These are phyloP conservation scores for Wickerhamiella sorbophila DNA, from an alignment of 805 yeast species.

Conservation along the genomic window DNA sequence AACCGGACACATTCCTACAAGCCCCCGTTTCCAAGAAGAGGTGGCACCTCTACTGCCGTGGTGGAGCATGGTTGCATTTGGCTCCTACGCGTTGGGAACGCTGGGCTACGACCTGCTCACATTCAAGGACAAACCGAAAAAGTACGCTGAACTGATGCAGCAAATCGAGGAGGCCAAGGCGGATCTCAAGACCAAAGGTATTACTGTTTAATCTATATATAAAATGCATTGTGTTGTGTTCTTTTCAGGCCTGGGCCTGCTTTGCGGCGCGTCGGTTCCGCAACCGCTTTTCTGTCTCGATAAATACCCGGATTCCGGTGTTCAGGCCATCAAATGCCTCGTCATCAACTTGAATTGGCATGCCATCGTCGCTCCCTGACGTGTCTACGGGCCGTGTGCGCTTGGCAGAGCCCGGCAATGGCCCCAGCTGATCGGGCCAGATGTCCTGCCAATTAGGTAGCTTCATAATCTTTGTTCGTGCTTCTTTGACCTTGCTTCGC, in stretches of 20 bases:
- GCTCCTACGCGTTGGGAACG: slow-evolving; percentile 52
- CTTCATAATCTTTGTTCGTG: slow-evolving; percentile 19
- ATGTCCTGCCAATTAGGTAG: slow-evolving; percentile 25
- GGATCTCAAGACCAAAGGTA: slow-evolving; percentile 41
- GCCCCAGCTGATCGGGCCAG: slow-evolving; percentile 57
- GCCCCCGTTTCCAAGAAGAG: slow-evolving; percentile 34
- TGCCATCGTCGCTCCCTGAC: slow-evolving; percentile 27
- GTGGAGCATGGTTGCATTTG: slow-evolving; percentile 57
- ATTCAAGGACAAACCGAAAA: slow-evolving; percentile 56
- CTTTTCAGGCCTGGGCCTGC: background rate
- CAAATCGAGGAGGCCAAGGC: slow-evolving; percentile 50
- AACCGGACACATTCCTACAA: slow-evolving; percentile 41
- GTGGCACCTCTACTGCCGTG: slow-evolving; percentile 54
- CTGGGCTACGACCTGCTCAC: slow-evolving; percentile 56
- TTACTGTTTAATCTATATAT: slow-evolving; percentile 14
- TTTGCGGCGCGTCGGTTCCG: background rate
- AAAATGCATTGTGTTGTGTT: background rate
- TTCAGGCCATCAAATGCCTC: slow-evolving; percentile 46
- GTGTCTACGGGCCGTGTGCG: slow-evolving; percentile 28
- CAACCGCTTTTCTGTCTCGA: slow-evolving; percentile 61
- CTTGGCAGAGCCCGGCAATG: slow-evolving; percentile 23
- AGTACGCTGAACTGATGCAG: slow-evolving; percentile 44
- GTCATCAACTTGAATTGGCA: slow-evolving; percentile 18
- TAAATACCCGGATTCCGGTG: slow-evolving; percentile 63
- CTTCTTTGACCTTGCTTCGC: slow-evolving; percentile 49